phyloP scores from a whole-genome alignment of 495 filamentous ascomycete genomes.

The Mytilinidion resinicola region DNA sequence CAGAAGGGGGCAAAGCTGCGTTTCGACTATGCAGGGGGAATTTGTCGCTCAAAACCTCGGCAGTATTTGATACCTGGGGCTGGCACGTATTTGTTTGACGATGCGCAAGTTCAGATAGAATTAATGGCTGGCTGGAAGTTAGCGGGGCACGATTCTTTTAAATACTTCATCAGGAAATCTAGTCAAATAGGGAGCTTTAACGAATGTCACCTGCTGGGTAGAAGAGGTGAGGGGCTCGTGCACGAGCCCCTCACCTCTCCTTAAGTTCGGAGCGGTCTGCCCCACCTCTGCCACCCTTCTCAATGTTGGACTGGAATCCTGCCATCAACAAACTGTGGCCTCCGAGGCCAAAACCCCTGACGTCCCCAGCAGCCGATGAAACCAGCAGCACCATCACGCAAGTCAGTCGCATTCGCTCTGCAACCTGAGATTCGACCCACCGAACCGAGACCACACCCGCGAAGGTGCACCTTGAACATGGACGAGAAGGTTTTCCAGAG shows the following conservation, averaged over 20 bases:
- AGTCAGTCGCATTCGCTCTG: conserved; percentile 12
- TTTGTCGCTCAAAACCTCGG: not conserved
- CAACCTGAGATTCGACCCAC: conserved; percentile 2
- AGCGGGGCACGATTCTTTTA: not conserved
- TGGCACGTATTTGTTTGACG: not conserved
- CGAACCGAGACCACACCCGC: conserved; percentile 2
- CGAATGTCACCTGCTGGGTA: not conserved
- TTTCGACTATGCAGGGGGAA: not conserved
- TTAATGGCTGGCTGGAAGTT: conserved; percentile 2
- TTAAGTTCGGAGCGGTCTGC: not conserved
- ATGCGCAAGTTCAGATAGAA: not conserved
- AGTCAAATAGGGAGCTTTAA: not conserved
- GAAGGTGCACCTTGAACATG: conserved; percentile 12
- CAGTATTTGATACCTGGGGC: not conserved
- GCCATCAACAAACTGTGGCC: conserved; percentile 5
- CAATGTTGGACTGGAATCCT: conserved; percentile 4
- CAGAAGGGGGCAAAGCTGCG: not conserved
- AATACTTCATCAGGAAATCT: conserved; percentile 1
- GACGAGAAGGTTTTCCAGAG: conserved; percentile 19
- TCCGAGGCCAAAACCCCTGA: conserved; percentile 7
- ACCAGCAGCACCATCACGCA: conserved; percentile 6
- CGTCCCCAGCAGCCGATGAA: conserved; percentile 13
- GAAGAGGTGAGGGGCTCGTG: too few relatives aligned
- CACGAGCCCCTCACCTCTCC: too few relatives aligned
- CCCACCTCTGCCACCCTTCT: not conserved